These are phyloP conservation scores for Sporodiniella umbellata DNA, from an alignment of 371 early-diverging fungal genomes.

Conservation along the genomic window DNA sequence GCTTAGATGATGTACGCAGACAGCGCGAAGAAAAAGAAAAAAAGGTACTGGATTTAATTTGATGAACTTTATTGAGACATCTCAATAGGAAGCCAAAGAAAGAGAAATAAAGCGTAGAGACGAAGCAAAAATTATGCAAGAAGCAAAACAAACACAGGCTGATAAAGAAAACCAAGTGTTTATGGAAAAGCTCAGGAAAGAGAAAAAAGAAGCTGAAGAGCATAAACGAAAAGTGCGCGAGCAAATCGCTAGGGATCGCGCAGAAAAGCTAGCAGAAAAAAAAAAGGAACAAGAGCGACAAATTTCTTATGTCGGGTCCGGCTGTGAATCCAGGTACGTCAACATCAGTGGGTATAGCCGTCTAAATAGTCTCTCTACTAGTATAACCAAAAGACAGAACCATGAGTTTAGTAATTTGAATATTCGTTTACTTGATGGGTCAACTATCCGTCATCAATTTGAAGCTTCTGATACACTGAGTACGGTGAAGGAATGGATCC, in stretches of 20 bases:
- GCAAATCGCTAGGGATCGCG: conserved; percentile 45
- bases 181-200: conserved; percentile 38
- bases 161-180: conserved; percentile 33
- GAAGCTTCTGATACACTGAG: conserved; percentile 31
- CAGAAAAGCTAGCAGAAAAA: conserved; percentile 32
- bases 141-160: conserved; percentile 19
- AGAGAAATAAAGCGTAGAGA: conserved; percentile 38
- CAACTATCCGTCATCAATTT: conserved; percentile 35
- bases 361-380: neutral
- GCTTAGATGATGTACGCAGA: conserved; percentile 35
- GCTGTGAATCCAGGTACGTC: neutral
- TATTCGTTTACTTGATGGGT: conserved; percentile 45
- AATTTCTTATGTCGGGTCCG: neutral
- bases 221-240: conserved; percentile 36
- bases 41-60: conserved; percentile 13
- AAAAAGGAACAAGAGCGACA: conserved; percentile 14
- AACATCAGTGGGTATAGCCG: too few relatives aligned
- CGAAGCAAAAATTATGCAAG: conserved; percentile 33
- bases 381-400: neutral
- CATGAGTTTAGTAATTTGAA: conserved; percentile 28
- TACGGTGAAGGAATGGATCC: conserved; percentile 36
- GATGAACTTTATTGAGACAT: too few relatives aligned
- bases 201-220: conserved; percentile 38
- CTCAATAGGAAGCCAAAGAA: conserved; percentile 26
- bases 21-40: conserved; percentile 33